Conservation (phyloP, 345 rosid genomes). For the Camelina laxa region DNA sequence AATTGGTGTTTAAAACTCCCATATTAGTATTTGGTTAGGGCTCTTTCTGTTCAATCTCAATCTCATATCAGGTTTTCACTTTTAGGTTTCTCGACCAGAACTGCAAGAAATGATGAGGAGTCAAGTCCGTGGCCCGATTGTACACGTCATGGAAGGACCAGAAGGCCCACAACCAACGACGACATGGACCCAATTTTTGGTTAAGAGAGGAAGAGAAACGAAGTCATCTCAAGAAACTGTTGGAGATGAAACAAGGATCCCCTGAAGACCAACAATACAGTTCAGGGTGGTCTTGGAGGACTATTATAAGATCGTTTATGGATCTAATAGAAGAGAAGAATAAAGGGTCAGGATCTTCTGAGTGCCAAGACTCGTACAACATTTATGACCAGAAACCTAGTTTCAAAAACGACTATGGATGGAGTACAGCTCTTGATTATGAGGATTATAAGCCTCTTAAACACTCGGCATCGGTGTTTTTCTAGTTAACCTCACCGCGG, state of each 20-base stretch:
- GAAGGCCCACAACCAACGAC: constrained; percentile 47
- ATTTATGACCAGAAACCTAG: constrained; percentile 55
- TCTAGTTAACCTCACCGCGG: constrained; percentile 84
- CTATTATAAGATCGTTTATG: constrained; percentile 49
- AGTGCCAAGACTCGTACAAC: constrained; percentile 66
- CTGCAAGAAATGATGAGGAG: constrained; percentile 49
- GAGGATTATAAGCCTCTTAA: constrained; percentile 61
- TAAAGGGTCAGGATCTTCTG: constrained; percentile 30
- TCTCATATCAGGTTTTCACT: neutral
- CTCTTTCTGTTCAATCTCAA: neutral
- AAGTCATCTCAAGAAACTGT: constrained; percentile 57
- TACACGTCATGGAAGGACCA: constrained; percentile 50
- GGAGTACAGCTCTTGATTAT: constrained; percentile 72
- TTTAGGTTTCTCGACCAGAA: constrained; percentile 59
- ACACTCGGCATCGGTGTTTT: constrained; percentile 66
- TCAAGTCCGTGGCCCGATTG: constrained; percentile 62
- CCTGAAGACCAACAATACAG: constrained; percentile 40
- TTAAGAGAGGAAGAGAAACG: constrained; percentile 57
- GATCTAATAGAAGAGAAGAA: constrained; percentile 33
- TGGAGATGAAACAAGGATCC: constrained; percentile 45
- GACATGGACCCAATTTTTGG: constrained; percentile 60
- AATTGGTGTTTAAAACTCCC: too few species aligned
- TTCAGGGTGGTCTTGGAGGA: constrained; percentile 64
- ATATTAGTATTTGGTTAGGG: too few species aligned
- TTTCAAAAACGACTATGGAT: constrained; percentile 74